These are phyloP conservation scores for Termitomyces sp. DNA, from an alignment of 768 basidiomycete genomes.

Conservation along the genomic window DNA sequence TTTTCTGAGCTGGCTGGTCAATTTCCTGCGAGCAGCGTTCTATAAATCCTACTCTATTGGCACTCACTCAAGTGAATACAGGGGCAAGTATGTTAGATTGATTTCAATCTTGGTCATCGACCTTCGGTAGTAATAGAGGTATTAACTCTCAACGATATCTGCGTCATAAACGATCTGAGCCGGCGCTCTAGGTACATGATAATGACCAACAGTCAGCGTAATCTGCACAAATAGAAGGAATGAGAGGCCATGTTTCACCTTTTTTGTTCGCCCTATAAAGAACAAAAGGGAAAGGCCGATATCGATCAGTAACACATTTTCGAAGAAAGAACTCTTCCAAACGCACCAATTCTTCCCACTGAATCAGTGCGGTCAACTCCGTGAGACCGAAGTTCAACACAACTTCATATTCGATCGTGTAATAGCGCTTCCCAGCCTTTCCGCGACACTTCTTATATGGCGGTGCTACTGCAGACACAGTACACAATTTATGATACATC, in stretches of 20 bases:
- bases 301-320: background rate
- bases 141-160: background rate
- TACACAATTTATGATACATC: constrained; percentile 16
- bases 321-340: background rate
- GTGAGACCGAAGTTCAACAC: constrained; percentile 50
- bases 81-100: too few species aligned
- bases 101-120: too few species aligned
- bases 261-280: background rate
- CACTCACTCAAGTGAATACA: too few species aligned
- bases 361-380: constrained; percentile 48
- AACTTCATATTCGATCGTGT: constrained; percentile 32
- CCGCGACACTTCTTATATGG: constrained; percentile 2
- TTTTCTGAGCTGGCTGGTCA: too few species aligned
- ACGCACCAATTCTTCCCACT: constrained; percentile 48
- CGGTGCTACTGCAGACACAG: constrained; percentile 11
- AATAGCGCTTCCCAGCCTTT: constrained; percentile 18
- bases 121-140: too few species aligned
- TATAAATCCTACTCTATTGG: too few species aligned
- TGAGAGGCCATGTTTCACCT: background rate
- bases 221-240: background rate
- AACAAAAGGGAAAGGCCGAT: background rate
- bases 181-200: background rate
- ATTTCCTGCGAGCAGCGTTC: too few species aligned
- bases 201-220: background rate
- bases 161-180: constrained; percentile 11